Evolutionary conservation across 2,329 filamentous ascomycete species (phyloP), one percentile per base, ranked within the genome.

Genomic region (Ophiostoma quercus): DNA sequence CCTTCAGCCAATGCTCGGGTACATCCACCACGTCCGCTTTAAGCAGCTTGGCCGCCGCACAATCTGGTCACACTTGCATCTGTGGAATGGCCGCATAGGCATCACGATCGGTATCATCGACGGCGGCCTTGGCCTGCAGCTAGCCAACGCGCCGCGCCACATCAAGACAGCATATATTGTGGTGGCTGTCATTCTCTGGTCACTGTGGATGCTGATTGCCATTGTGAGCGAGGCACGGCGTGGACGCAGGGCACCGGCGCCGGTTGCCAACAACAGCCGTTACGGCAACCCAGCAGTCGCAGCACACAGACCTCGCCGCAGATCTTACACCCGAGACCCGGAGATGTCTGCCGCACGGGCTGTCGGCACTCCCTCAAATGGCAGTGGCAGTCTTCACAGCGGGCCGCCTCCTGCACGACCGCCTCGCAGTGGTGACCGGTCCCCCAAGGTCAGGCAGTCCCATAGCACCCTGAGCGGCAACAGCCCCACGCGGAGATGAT

Each of bases 81-180:
- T 84, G 9, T 79, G 79, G 78, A 76, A 80, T 71, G 82, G 82
- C 57, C 79, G 82, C 11, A 66, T 77, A 14, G 72, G 74, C 1
- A 76, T 83, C 22, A 76, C 78, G 0, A 74, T 83, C 0, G 82
- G 82, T 32, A 81, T 83, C 68, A 75, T 82, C 70, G 82, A 82
- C 73, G 82, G 82, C 2, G 81, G 80, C 0, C 75, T 83, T 1
- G 82, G 82, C 0, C 74, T 84, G 41, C 73, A 75, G n/a, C 74
- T 83, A 3, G 77, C 81, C 9, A 71, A 72, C 19, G 79, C 79
- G 0, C 37, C 74, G 0, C 66, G 67, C 22, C 70, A 73, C 2
- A 60, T 75, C 67, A 78, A 79, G 73, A 74, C 76, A 1, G 79
- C 78, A 11, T 83, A 83, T 71, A 74, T 76, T 29, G 76, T 80